Base-by-base conservation (phyloP, 176 grass and related monocot genomes). In the Eragrostis nindensis region DNA sequence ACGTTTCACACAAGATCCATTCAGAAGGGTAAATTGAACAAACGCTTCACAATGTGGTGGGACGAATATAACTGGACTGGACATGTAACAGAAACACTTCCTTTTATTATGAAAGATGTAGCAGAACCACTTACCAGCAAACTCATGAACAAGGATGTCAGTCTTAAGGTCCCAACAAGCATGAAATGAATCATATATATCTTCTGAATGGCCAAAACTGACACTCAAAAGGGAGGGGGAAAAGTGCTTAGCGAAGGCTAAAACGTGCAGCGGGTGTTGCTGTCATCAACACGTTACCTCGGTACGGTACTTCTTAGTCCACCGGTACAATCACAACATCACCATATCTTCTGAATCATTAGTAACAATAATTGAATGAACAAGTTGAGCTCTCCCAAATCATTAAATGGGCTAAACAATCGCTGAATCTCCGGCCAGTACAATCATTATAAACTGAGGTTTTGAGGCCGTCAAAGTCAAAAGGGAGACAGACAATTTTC, bases 111-210 rank as follows among this genome's bases (percentile, higher is more conserved):
- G 38, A 43, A 72, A 61, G 36, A 2, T 29, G 46, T 40, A 16
- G 11, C 27, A 48, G 14, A 64, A 77, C 27, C 64, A 76, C 59
- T 87, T 87, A 66, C 66, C 59, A 60, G 60, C 29, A 11, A 62
- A 56, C 5, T 32, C 42, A 36, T 76, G 64, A 36, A 41, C 1
- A 2, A 53, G 32, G n/a, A 63, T 67, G 60, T 74, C 5, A 68
- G 15, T 30, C 68, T 17, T 54, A 19, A 19, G 43, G 44, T 46
- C 56, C 16, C n/a, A 72, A 79, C 56, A 24, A 79, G 83, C 68
- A 62, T 11, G 6, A 13, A 78, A 62, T 24, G 11, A 18, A 71
- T 45, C 25, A 30, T 16, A 27, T 17, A 14, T 39, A n/a, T n/a
- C n/a, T n/a, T n/a, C n/a, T n/a, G n/a, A n/a, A 42, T 24, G 29